Evolutionary conservation across 257 asterid species (phyloP).

Genomic region (Linderniella brevidens): DNA sequence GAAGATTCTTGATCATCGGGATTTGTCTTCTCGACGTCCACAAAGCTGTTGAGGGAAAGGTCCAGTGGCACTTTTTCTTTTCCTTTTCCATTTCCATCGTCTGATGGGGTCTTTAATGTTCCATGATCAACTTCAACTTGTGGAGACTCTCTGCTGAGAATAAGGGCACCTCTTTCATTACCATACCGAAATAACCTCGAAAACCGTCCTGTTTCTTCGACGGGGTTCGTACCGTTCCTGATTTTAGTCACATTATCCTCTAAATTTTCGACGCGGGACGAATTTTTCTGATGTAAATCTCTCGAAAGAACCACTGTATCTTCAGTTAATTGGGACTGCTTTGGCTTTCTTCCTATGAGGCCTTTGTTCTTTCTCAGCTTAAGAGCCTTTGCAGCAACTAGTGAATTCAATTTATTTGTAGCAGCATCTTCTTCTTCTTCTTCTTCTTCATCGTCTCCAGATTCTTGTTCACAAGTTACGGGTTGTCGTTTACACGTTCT

Average conservation of each 20-base stretch:
- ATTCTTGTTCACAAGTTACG: conserved; percentile 20
- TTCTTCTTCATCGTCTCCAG: too few species aligned
- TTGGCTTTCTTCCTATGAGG: conserved; percentile 16
- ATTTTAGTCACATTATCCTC: conserved; percentile 13
- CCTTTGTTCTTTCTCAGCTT: conserved; percentile 20
- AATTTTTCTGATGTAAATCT: conserved; percentile 10
- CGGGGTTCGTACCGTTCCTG: too few species aligned
- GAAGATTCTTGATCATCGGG: conserved; percentile 8
- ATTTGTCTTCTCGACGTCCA: conserved; percentile 14
- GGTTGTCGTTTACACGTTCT: conserved; percentile 14
- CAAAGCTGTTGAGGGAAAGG: conserved; percentile 40
- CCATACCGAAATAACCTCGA: too few species aligned
- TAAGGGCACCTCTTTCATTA: too few species aligned
- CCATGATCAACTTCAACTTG: conserved; percentile 18
- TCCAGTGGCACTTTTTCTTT: conserved; percentile 28
- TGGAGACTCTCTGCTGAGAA: conserved; percentile 14
- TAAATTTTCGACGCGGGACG: conserved; percentile 9
- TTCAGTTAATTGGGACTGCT: conserved; percentile 13
- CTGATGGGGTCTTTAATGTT: conserved; percentile 12
- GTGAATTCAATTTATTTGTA: conserved; percentile 9
- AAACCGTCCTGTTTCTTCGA: conserved; percentile 8
- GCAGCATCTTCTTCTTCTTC: conserved; percentile 15
- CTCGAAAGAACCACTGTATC: conserved; percentile 10
- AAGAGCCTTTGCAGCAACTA: conserved; percentile 11
- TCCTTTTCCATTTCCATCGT: conserved; percentile 18